Conservation (phyloP, 2,329 filamentous ascomycete genomes). For the Trichophyton benhamiae region DNA sequence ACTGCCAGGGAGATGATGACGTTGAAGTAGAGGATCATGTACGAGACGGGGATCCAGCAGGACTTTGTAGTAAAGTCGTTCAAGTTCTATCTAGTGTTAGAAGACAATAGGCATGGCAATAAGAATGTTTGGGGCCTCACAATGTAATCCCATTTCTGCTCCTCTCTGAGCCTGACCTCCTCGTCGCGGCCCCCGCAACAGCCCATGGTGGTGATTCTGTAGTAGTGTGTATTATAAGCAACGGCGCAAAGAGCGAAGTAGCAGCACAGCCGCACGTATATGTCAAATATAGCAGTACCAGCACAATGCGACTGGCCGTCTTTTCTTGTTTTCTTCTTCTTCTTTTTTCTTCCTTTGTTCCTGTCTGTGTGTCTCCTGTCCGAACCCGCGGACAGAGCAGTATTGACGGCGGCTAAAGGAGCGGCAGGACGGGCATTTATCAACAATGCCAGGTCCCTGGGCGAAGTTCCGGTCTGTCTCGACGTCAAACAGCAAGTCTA, state of each 20-base stretch:
- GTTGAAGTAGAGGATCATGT: constrained; percentile 72
- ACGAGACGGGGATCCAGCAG: constrained; percentile 65
- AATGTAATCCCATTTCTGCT: constrained; percentile 93
- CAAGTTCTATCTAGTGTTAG: constrained; percentile 33
- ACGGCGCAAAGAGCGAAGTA: not conserved
- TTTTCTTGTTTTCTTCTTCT: not conserved
- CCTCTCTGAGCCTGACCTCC: constrained; percentile 54
- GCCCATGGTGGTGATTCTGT: constrained; percentile 43
- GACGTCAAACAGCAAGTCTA: not conserved
- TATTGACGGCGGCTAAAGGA: not conserved
- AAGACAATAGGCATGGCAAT: not conserved
- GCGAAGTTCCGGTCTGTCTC: not conserved
- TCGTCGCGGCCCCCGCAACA: constrained; percentile 48
- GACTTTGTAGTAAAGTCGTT: constrained; percentile 74
- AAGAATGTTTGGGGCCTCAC: constrained; percentile 37
- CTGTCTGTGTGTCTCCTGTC: not conserved
- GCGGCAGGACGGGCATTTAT: not conserved
- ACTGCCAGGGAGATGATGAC: constrained; percentile 68
- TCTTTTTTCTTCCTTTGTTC: not conserved
- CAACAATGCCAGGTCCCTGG: not conserved
- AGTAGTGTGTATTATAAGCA: not conserved
- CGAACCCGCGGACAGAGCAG: not conserved
- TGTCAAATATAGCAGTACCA: not conserved
- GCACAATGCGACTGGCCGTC: not conserved
- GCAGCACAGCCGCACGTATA: not conserved